Evolutionary conservation across 176 grass and related monocot genomes (phyloP), one percentile per base, ranked within the genome.

Genomic region (Poa annua): DNA sequence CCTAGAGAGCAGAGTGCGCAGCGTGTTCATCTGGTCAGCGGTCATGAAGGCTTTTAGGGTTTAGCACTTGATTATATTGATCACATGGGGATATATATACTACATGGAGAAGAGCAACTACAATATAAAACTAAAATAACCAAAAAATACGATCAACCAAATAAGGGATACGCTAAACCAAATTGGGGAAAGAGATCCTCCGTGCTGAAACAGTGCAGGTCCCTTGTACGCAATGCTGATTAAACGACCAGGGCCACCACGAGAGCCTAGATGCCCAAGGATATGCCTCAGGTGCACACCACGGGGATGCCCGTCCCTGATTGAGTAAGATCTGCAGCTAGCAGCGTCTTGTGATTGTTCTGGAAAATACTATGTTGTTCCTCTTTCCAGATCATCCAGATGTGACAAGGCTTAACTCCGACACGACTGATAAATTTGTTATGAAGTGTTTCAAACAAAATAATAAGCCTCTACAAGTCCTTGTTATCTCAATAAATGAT

Each of bases 401-500:
- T 45, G n/a, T 47, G 6, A 25, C 21, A 14, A 47, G 7, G 42
- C 47, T 63, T 75, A n/a, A 25, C 26, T 36, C 6, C 3, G 22
- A 25, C 3, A n/a, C 33, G 14, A 34, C 16, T 76, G 25, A 57
- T 16, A 25, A 71, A 55, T 73, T 65, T 80, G 29, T 65, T 39
- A 13, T 65, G 33, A 52, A 44, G 38, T 61, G 17, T 88, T 88
- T 47, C 21, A 66, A 79, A 35, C 48, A 13, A 80, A 84, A n/a
- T 44, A 80, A 80, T n/a, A 17, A 55, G 63, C 19, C 45, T 80
- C 75, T 78, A 65, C 56, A 56, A 7, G 47, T 82, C n/a, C n/a
- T n/a, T n/a, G n/a, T n/a, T n/a, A n/a, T n/a, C n/a, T n/a, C n/a
- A n/a, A n/a, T n/a, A n/a, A 63, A 79, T 47, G 48, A 66, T 11